Percentiles rank a stretch among this genome's conserved stretches.
These are phyloP conservation scores for Ashbya aceris DNA, from an alignment of 1,139 yeast genomes.

Conservation along the genomic window DNA sequence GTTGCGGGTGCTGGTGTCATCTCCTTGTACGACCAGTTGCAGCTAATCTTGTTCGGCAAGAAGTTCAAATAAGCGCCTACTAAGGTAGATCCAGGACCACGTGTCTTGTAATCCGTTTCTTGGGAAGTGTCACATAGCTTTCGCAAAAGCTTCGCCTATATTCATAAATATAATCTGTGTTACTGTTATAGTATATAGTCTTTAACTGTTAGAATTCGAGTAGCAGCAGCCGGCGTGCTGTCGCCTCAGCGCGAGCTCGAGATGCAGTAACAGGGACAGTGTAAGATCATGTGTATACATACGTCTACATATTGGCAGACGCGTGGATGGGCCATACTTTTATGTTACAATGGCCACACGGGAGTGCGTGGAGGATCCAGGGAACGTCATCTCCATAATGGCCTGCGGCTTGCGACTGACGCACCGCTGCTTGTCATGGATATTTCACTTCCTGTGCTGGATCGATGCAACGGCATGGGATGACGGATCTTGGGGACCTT, in stretches of 20 bases:
- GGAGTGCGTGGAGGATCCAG: neutral
- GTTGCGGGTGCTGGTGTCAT: slow-evolving; percentile 83
- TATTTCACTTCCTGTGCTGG: slow-evolving; percentile 1
- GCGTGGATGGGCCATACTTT: no score
- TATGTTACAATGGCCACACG: no score
- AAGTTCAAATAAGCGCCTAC: slow-evolving; percentile 38
- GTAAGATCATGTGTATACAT: no score
- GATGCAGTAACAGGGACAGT: no score
- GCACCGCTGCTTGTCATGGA: neutral
- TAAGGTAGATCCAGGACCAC: no score
- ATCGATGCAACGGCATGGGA: neutral
- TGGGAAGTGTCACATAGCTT: no score
- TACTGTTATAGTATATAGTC: neutral
- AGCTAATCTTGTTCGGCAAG: slow-evolving; percentile 64
- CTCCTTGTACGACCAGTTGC: slow-evolving; percentile 71
- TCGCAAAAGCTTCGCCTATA: neutral
- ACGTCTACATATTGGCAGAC: no score
- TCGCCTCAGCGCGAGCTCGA: no score
- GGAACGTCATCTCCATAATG: neutral
- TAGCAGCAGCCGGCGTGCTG: no score
- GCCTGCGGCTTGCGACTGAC: neutral
- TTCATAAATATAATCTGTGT: neutral
- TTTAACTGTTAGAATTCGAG: neutral
- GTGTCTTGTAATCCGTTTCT: no score
- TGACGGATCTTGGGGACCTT: neutral